Evolutionary conservation across 2,329 filamentous ascomycete species (phyloP).

Genomic region (Aspergillus thermomutatus): DNA sequence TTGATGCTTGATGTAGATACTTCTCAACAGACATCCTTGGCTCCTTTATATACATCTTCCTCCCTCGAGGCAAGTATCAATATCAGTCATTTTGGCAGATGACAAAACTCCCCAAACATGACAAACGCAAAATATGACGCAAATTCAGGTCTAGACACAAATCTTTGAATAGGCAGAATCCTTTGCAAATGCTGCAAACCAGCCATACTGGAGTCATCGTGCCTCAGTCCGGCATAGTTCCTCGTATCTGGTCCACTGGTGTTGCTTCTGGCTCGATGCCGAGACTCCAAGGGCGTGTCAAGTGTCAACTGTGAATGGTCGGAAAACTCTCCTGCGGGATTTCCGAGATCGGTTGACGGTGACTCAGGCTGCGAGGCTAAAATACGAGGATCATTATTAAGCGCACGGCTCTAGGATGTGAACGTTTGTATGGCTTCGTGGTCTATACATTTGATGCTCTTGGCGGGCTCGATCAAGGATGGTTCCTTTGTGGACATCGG

Average conservation of each 20-base stretch:
- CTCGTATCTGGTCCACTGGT: neutral
- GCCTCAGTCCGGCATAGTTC: neutral
- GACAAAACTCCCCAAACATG: neutral
- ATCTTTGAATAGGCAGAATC: neutral
- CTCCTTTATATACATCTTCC: no score
- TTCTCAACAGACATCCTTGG: neutral
- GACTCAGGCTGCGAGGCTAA: neutral
- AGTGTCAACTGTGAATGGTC: neutral
- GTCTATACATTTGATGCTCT: no score
- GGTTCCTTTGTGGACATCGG: no score
- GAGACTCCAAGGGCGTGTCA: neutral
- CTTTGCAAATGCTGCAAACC: neutral
- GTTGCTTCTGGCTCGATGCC: neutral
- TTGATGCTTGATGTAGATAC: no score
- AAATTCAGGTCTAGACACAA: neutral
- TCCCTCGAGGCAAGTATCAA: no score
- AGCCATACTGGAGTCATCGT: neutral
- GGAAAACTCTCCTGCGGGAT: neutral
- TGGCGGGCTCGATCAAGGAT: no score
- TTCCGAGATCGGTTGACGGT: neutral
- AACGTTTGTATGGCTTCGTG: no score
- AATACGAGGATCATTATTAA: neutral
- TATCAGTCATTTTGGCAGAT: neutral
- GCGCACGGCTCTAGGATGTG: no score
- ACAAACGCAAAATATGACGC: neutral